phyloP scores from a whole-genome alignment of 164 flowering plant species.

The Paratinospora sagittata region DNA sequence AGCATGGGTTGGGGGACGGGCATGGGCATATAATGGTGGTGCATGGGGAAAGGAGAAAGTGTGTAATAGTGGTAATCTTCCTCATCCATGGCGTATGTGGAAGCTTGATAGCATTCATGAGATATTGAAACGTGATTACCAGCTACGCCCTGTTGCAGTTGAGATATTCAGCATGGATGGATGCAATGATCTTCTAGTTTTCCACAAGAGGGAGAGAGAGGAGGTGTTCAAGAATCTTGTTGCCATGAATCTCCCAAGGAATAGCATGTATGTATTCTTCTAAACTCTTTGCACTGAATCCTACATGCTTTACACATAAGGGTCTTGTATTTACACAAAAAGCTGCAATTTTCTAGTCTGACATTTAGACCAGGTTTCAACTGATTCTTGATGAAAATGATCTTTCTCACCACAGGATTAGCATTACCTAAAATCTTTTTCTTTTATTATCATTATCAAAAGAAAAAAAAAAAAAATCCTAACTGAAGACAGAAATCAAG shows the following conservation, averaged over 20 bases:
- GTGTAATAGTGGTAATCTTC: slow-evolving; percentile 60
- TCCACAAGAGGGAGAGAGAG: slow-evolving; percentile 97
- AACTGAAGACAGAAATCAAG: too few species aligned
- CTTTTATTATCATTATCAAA: too few species aligned
- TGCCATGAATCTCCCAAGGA: slow-evolving; percentile 96
- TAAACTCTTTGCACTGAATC: not conserved
- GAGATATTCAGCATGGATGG: slow-evolving; percentile 99
- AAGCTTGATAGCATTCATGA: slow-evolving; percentile 94
- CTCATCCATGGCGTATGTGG: slow-evolving; percentile 99
- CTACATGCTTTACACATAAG: not conserved
- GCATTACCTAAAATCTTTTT: not conserved
- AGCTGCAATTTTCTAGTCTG: not conserved
- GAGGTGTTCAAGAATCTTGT: slow-evolving; percentile 91
- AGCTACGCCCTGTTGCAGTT: slow-evolving; percentile 97
- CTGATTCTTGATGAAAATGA: not conserved
- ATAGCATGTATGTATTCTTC: slow-evolving; percentile 74
- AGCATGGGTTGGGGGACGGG: slow-evolving; percentile 76
- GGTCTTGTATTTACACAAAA: not conserved
- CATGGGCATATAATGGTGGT: slow-evolving; percentile 98
- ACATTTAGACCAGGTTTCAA: not conserved
- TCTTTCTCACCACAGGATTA: not conserved
- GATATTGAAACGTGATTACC: slow-evolving; percentile 96
- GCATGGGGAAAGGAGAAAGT: slow-evolving; percentile 99
- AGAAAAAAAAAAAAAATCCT: too few species aligned
- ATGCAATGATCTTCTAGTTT: slow-evolving; percentile 95